Base-by-base conservation (phyloP, 2,329 filamentous ascomycete genomes). In the Colletotrichum tanaceti region DNA sequence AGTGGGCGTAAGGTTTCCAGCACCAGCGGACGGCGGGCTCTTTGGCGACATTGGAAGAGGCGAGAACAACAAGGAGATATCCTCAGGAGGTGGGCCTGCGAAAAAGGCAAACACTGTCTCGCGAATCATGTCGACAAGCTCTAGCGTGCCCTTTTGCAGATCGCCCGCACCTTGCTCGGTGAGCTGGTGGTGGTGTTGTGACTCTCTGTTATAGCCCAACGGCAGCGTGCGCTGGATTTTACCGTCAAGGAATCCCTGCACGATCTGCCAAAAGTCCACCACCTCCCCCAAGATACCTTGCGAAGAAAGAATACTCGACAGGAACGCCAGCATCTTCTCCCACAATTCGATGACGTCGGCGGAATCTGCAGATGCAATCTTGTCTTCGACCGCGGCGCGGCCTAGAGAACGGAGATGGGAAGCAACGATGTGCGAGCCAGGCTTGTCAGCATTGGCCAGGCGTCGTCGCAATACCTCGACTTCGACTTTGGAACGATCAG, bases 241-340 rank as follows among this genome's bases (percentile, higher is more conserved):
- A 20, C 94, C 95, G 53, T 93, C 90, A 67, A 98, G 91, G 77
- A 99, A 99, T 0, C 92, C 92, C 74, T 97, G 91, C 0, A 94
- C 90, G 16, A 91, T 96, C 72, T 97, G 93, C 93, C 95, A 98
- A 78, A 97, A 98, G 71, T 97, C 94, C 20, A 97, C 81, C 1
- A 98, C 87, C 77, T 99, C 96, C 0, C 93, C 94, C 6, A 99
- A 83, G 18, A 98, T 85, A 4, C 96, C 96, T 71, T 90, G 89
- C 7, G 90, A 81, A 0, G 93, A 94, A 0, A 99, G 83, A 46
- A 99, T 84, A 49, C 87, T 88, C 11, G 83, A 90, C 69, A 98
- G 78, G 71, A 93, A 96, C 0, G 86, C 83, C 68, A 93, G 83
- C 71, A 97, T 90, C 77, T 94, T 93, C 74, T 98, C 94, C 96